Evolutionary conservation across 164 flowering plant species (phyloP).

Genomic region (Chloranthus sessilifolius): DNA sequence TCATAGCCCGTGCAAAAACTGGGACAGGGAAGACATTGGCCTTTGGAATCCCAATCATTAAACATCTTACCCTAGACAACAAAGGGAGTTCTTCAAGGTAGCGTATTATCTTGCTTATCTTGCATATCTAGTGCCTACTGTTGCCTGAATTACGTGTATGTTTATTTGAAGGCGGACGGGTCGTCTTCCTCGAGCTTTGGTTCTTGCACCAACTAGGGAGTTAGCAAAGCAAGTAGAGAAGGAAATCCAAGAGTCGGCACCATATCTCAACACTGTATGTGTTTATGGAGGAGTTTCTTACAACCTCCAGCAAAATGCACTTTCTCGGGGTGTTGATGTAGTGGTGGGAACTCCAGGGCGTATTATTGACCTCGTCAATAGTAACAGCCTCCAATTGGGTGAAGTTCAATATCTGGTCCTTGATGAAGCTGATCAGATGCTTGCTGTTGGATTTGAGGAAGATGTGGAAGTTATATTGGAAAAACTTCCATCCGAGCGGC

Average conservation of each 20-base stretch:
- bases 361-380: slow-evolving; percentile 71
- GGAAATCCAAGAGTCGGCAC: slow-evolving; percentile 92
- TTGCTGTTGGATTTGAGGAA: slow-evolving; percentile 99
- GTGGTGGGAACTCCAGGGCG: slow-evolving; percentile 99
- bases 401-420: slow-evolving; percentile 89
- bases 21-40: slow-evolving; percentile 99
- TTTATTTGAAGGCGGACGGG: slow-evolving; percentile 50
- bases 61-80: slow-evolving; percentile 52
- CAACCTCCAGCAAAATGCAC: slow-evolving; percentile 66
- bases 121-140: background rate
- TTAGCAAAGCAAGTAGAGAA: slow-evolving; percentile 97
- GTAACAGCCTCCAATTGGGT: slow-evolving; percentile 65
- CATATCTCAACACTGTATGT: slow-evolving; percentile 84
- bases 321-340: slow-evolving; percentile 92
- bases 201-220: slow-evolving; percentile 94
- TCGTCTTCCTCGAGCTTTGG: slow-evolving; percentile 74
- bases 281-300: slow-evolving; percentile 98
- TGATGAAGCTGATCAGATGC: slow-evolving; percentile 99
- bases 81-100: slow-evolving; percentile 50
- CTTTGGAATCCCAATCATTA: slow-evolving; percentile 89
- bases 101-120: background rate
- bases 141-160: background rate
- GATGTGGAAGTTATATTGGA: slow-evolving; percentile 82
- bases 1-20: slow-evolving; percentile 97
- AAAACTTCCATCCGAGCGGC: slow-evolving; percentile 71